These are phyloP conservation scores for Trichoderma semiorbis DNA, from an alignment of 2,329 filamentous ascomycete genomes.

Conservation along the genomic window DNA sequence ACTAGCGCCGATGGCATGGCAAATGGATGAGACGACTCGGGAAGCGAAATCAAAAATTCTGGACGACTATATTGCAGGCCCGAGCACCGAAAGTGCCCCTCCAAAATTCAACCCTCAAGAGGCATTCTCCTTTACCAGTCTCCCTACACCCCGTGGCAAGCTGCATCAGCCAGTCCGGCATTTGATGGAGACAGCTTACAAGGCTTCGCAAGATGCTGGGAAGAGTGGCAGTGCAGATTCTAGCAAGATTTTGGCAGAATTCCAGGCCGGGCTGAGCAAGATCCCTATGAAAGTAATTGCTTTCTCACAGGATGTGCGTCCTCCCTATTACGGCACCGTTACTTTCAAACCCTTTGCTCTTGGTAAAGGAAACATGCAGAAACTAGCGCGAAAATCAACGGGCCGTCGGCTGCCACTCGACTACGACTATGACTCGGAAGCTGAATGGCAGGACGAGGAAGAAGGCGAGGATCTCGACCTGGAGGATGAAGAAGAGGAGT, in stretches of 20 bases:
- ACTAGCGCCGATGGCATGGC: conserved; percentile 60
- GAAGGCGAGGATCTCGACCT: conserved; percentile 66
- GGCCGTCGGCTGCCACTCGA: conserved; percentile 59
- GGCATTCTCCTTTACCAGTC: conserved; percentile 44
- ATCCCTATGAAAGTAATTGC: conserved; percentile 62
- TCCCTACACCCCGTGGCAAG: conserved; percentile 43
- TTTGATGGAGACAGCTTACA: conserved; percentile 56
- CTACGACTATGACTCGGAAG: conserved; percentile 85
- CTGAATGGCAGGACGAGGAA: conserved; percentile 75
- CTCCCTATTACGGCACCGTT: conserved; percentile 69
- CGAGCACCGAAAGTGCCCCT: conserved; percentile 40
- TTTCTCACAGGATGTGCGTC: conserved; percentile 63
- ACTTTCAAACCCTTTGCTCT: conserved; percentile 54
- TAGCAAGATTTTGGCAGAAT: conserved; percentile 32
- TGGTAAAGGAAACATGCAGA: conserved; percentile 44
- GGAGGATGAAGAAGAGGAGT: conserved; percentile 66
- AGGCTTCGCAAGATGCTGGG: conserved; percentile 42
- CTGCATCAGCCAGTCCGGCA: conserved; percentile 54
- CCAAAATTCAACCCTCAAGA: conserved; percentile 43
- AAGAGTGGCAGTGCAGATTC: conserved; percentile 35
- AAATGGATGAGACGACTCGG: conserved; percentile 56
- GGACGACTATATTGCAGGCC: conserved; percentile 49
- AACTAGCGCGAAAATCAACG: conserved; percentile 53
- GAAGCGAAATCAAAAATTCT: conserved; percentile 49
- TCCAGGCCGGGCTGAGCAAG: conserved; percentile 41